These are phyloP conservation scores for Cordia subcordata DNA, from an alignment of 257 asterid species.

Conservation along the genomic window DNA sequence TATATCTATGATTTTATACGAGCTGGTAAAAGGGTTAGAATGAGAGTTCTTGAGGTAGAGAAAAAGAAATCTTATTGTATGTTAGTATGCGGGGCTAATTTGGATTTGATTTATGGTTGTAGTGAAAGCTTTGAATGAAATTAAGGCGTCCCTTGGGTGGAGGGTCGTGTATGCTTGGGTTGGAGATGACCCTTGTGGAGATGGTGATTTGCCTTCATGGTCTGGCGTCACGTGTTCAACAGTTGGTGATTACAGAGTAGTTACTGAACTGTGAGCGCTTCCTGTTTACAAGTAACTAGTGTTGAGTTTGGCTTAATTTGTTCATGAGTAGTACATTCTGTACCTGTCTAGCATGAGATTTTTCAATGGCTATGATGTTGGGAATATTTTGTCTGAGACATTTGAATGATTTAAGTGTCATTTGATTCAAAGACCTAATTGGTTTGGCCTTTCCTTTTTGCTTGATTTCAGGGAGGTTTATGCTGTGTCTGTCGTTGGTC, in stretches of 20 bases:
- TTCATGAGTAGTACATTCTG: too few relatives aligned
- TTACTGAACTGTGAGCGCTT: conserved; percentile 78
- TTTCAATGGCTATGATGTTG: neutral
- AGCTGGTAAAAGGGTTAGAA: too few relatives aligned
- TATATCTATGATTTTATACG: too few relatives aligned
- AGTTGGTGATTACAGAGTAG: conserved; percentile 83
- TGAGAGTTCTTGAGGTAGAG: too few relatives aligned
- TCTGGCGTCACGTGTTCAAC: conserved; percentile 85
- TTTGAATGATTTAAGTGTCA: neutral
- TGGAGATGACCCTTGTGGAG: conserved; percentile 99
- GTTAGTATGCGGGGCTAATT: too few relatives aligned
- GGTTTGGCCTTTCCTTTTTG: conserved; percentile 9
- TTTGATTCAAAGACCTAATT: neutral
- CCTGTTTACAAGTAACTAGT: neutral
- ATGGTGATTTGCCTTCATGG: conserved; percentile 94
- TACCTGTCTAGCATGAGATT: too few relatives aligned
- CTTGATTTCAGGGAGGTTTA: conserved; percentile 79
- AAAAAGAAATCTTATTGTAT: too few relatives aligned
- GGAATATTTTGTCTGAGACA: too few relatives aligned
- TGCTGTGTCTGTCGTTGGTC: conserved; percentile 96
- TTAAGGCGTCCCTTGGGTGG: conserved; percentile 98
- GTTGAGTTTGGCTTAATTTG: too few relatives aligned
- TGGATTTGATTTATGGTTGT: conserved; percentile 12
- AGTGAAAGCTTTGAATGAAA: conserved; percentile 95
- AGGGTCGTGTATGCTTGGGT: conserved; percentile 99